phyloP scores from a whole-genome alignment of 2,329 filamentous ascomycete genomes.

The Colletotrichum navitas region DNA sequence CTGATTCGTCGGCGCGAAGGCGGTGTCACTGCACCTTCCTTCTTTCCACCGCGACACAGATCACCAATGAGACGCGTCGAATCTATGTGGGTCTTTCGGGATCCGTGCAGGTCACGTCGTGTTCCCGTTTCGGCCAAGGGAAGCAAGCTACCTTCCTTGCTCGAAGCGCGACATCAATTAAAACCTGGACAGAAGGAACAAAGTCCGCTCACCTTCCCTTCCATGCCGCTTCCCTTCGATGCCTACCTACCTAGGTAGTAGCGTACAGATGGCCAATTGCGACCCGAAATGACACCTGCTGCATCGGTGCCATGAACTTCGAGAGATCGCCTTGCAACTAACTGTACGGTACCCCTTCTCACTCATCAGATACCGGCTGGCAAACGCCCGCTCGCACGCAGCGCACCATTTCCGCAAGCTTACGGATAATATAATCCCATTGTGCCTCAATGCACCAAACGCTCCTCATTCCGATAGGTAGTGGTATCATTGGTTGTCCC shows the following conservation, averaged over 20 bases:
- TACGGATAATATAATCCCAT: too few relatives aligned
- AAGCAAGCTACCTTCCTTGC: neutral
- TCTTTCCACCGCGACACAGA: slow-evolving; percentile 14
- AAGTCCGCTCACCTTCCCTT: neutral
- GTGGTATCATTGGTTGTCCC: neutral
- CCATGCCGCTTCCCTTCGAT: neutral
- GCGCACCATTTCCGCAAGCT: too few relatives aligned
- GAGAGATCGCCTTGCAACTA: too few relatives aligned
- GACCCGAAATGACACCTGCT: too few relatives aligned
- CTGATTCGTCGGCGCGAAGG: slow-evolving; percentile 26
- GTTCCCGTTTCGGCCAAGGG: slow-evolving; percentile 13
- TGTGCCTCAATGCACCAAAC: too few relatives aligned
- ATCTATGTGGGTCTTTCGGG: neutral
- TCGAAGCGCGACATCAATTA: slow-evolving; percentile 23
- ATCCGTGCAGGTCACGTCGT: neutral
- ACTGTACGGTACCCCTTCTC: too few relatives aligned
- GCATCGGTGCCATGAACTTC: neutral
- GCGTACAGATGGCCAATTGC: too few relatives aligned
- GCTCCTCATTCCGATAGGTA: slow-evolving; percentile 15
- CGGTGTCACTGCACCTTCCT: slow-evolving; percentile 34
- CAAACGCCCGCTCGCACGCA: too few relatives aligned
- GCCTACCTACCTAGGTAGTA: neutral
- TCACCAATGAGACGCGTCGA: slow-evolving; percentile 37
- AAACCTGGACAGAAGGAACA: slow-evolving; percentile 1
- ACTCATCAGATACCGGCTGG: too few relatives aligned